Percentiles rank a stretch among this genome's conserved stretches.
Conservation (phyloP, 805 yeast genomes). For the Maudiozyma bulderi region DNA sequence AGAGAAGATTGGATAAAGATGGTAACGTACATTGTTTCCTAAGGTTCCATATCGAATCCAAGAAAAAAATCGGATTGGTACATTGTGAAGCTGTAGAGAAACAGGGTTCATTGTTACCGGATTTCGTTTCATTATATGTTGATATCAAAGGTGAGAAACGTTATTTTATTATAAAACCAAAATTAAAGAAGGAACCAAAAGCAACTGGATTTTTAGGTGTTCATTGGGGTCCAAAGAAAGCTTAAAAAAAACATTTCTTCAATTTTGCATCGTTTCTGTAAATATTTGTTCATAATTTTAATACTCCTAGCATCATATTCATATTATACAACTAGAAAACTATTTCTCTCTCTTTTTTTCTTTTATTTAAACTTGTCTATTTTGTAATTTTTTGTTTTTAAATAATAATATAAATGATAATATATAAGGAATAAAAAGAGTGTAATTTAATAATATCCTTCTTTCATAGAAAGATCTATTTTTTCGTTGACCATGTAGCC, state of each 20-base stretch:
- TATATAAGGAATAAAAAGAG: not conserved
- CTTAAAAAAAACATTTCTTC: conserved; percentile 11
- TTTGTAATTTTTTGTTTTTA: not conserved
- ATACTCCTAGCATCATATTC: not conserved
- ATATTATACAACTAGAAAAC: not conserved
- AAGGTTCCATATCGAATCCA: conserved; percentile 81
- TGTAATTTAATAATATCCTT: too few relatives aligned
- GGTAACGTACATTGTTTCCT: conserved; percentile 75
- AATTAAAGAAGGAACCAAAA: conserved; percentile 34
- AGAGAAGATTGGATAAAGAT: conserved; percentile 52
- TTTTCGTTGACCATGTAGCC: conserved; percentile 42
- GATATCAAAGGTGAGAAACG: conserved; percentile 67
- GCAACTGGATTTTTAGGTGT: conserved; percentile 66
- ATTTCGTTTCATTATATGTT: conserved; percentile 60
- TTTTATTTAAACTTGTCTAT: not conserved
- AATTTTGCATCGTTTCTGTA: not conserved
- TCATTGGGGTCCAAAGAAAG: conserved; percentile 75
- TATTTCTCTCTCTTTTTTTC: not conserved
- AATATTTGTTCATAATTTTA: not conserved
- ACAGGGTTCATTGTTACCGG: conserved; percentile 50
- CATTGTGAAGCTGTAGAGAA: conserved; percentile 70
- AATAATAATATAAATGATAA: not conserved
- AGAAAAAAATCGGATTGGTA: conserved; percentile 54
- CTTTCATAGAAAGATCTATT: not conserved
- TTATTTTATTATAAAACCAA: conserved; percentile 61